phyloP scores from a whole-genome alignment of 805 yeast species.

The Kazachstania bromeliacearum region DNA sequence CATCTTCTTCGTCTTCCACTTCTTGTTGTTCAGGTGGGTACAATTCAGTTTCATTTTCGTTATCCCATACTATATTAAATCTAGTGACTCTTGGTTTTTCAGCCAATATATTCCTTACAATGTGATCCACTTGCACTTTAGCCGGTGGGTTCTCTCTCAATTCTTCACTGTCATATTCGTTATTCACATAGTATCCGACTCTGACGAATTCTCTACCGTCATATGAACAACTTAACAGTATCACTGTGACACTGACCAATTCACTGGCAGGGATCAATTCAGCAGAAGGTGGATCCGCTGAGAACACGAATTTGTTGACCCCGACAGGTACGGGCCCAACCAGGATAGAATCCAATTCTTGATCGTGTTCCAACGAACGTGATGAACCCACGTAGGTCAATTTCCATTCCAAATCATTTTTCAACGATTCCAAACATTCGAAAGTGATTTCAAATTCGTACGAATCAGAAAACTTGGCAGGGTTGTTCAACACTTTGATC shows the following conservation, averaged over 20 bases:
- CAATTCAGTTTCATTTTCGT: constrained; percentile 54
- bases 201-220: constrained; percentile 91
- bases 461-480: constrained; percentile 87
- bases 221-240: constrained; percentile 84
- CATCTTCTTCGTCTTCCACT: constrained; percentile 53
- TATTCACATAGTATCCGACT: constrained; percentile 95
- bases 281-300: constrained; percentile 95
- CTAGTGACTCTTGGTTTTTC: constrained; percentile 97
- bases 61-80: constrained; percentile 95
- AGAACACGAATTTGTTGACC: constrained; percentile 80
- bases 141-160: constrained; percentile 88
- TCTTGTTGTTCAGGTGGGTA: constrained; percentile 74
- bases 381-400: constrained; percentile 95
- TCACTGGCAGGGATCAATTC: constrained; percentile 95
- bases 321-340: constrained; percentile 99
- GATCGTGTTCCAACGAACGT: constrained; percentile 89
- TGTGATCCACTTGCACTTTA: constrained; percentile 88
- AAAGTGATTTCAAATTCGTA: constrained; percentile 96
- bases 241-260: constrained; percentile 90
- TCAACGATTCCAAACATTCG: constrained; percentile 88
- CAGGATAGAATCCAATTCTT: constrained; percentile 88
- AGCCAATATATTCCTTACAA: constrained; percentile 87
- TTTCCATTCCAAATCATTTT: constrained; percentile 88
- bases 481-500: constrained; percentile 85
- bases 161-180: constrained; percentile 92